phyloP scores from a whole-genome alignment of 2,329 filamentous ascomycete species.

The Trichophyton equinum region DNA sequence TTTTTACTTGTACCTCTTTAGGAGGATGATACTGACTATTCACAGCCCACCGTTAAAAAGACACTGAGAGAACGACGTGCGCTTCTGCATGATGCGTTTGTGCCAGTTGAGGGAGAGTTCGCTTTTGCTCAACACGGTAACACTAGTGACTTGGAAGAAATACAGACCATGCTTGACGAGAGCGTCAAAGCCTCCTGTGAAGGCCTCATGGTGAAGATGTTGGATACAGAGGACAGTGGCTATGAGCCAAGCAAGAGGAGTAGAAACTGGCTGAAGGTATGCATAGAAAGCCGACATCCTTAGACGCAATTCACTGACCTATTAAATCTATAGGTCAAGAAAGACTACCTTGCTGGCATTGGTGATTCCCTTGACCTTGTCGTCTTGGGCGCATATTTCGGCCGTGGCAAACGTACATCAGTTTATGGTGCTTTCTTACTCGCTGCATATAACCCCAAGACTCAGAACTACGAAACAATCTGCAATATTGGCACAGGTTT shows the following conservation, averaged over 20 bases:
- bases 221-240: slow-evolving; percentile 80
- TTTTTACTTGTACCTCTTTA: background rate
- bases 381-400: slow-evolving; percentile 85
- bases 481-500: slow-evolving; percentile 99
- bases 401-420: slow-evolving; percentile 87
- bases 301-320: background rate
- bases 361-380: slow-evolving; percentile 95
- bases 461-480: slow-evolving; percentile 80
- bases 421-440: slow-evolving; percentile 94
- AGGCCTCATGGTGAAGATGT: slow-evolving; percentile 98
- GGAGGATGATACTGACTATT: slow-evolving; percentile 8
- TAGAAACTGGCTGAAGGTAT: slow-evolving; percentile 93
- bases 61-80: slow-evolving; percentile 71
- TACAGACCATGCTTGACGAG: slow-evolving; percentile 83
- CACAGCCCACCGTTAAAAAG: slow-evolving; percentile 65
- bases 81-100: slow-evolving; percentile 60
- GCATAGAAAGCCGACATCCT: background rate
- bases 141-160: slow-evolving; percentile 81
- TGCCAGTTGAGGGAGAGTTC: slow-evolving; percentile 76
- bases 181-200: slow-evolving; percentile 93
- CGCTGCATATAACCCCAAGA: slow-evolving; percentile 74
- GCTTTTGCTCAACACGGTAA: slow-evolving; percentile 77
- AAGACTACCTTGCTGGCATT: slow-evolving; percentile 87
- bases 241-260: slow-evolving; percentile 95
- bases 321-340: slow-evolving; percentile 59